phyloP scores from a whole-genome alignment of 2,329 filamentous ascomycete species.

The Niveomyces coronatus region DNA sequence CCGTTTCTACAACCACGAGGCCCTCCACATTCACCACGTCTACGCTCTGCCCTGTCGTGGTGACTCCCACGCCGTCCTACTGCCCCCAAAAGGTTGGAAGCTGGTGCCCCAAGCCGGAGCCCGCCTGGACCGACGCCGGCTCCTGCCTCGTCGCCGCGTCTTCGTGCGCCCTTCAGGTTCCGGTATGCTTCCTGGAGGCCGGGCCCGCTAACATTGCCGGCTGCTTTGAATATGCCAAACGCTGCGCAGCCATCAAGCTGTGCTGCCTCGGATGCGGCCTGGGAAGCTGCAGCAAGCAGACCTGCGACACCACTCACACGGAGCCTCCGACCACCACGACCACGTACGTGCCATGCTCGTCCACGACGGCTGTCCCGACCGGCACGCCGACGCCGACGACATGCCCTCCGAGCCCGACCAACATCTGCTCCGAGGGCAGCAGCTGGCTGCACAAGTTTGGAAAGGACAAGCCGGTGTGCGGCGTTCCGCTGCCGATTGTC shows the following conservation, averaged over 20 bases:
- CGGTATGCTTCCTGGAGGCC: conserved; percentile 4
- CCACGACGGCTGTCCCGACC: background rate
- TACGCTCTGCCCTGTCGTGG: conserved; percentile 3
- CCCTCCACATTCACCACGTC: conserved; percentile 6
- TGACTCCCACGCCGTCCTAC: background rate
- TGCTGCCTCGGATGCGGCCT: conserved; percentile 5
- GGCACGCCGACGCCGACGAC: conserved; percentile 3
- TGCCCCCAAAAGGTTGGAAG: conserved; percentile 4
- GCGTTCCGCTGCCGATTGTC: conserved; percentile 7
- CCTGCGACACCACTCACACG: background rate
- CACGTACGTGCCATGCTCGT: background rate
- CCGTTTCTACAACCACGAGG: background rate
- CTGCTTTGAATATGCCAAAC: conserved; percentile 6
- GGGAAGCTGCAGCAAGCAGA: conserved; percentile 6
- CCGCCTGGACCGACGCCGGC: conserved; percentile 1
- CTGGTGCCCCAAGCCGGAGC: conserved; percentile 5
- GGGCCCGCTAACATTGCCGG: background rate
- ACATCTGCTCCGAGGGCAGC: conserved; percentile 7
- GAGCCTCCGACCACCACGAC: conserved; percentile 4
- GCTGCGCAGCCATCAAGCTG: conserved; percentile 2
- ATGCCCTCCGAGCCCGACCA: conserved; percentile 8
- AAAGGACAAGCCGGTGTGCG: conserved; percentile 5
- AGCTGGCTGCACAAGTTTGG: conserved; percentile 8
- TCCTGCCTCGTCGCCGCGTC: conserved; percentile 1
- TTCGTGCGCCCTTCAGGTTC: background rate